Percentiles rank a stretch among this genome's conserved stretches.
phyloP scores from a whole-genome alignment of 2,329 filamentous ascomycete genomes.

The Aspergillus niger region DNA sequence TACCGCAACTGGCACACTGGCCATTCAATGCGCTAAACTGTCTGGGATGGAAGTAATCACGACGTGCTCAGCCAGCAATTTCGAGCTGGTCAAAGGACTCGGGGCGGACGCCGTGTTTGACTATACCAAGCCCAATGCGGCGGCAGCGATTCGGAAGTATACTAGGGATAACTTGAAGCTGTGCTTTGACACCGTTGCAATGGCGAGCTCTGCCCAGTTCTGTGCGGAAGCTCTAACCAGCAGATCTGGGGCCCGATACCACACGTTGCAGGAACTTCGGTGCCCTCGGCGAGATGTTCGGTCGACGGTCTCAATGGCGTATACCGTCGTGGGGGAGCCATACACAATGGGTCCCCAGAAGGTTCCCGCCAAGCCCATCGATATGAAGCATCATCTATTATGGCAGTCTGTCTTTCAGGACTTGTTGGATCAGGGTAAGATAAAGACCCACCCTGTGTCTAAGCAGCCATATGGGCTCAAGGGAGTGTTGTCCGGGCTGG shows the following conservation, averaged over 20 bases:
- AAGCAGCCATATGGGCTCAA: conserved; percentile 21
- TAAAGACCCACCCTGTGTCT: conserved; percentile 22
- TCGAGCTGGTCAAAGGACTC: conserved; percentile 19
- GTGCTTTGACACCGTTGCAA: conserved; percentile 24
- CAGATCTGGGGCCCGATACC: conserved; percentile 20
- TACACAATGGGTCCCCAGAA: conserved; percentile 19
- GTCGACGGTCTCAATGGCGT: conserved; percentile 24
- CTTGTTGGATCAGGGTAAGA: conserved; percentile 17
- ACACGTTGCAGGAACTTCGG: conserved; percentile 20
- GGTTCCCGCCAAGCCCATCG: conserved; percentile 8
- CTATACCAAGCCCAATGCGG: conserved; percentile 30
- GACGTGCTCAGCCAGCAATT: conserved; percentile 24
- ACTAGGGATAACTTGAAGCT: background rate
- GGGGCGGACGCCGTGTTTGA: conserved; percentile 39
- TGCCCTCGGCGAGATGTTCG: conserved; percentile 23
- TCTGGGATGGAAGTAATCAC: conserved; percentile 27
- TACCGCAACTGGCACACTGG: conserved; percentile 41
- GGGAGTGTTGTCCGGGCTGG: conserved; percentile 20
- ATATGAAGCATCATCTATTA: conserved; percentile 19
- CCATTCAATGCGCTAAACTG: conserved; percentile 44
- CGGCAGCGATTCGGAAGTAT: background rate
- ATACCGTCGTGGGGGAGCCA: conserved; percentile 21
- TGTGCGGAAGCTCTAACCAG: conserved; percentile 24
- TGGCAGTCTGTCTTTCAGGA: conserved; percentile 18
- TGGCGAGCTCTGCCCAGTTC: conserved; percentile 20